These are phyloP conservation scores for Exobasidium cylindrosporum DNA, from an alignment of 1,284 basidiomycete genomes.

Conservation along the genomic window DNA sequence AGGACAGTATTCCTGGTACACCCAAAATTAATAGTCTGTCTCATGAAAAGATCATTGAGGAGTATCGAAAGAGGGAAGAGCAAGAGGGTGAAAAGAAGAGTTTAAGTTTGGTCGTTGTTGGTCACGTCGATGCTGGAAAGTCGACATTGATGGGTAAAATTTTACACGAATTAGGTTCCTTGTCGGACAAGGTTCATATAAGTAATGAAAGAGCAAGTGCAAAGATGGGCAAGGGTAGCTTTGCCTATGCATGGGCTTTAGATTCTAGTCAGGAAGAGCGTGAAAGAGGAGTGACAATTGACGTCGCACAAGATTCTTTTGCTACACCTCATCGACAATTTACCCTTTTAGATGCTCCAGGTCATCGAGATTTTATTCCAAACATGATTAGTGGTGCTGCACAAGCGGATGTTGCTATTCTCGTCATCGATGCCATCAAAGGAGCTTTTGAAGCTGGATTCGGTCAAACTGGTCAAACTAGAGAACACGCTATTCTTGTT, in stretches of 20 bases:
- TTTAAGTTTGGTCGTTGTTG: conserved; percentile 87
- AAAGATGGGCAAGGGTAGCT: conserved; percentile 87
- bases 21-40: conserved; percentile 68
- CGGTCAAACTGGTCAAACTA: conserved; percentile 88
- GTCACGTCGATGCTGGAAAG: conserved; percentile 98
- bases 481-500: conserved; percentile 89
- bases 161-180: conserved; percentile 81
- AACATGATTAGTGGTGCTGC: conserved; percentile 99
- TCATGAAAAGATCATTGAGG: conserved; percentile 78
- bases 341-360: conserved; percentile 91
- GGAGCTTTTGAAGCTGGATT: conserved; percentile 97
- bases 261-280: conserved; percentile 91
- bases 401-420: conserved; percentile 89
- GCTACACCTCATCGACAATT: conserved; percentile 74
- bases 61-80: conserved; percentile 65
- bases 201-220: conserved; percentile 87
- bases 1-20: conserved; percentile 52
- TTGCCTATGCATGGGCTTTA: conserved; percentile 96
- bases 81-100: conserved; percentile 65
- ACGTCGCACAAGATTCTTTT: conserved; percentile 83
- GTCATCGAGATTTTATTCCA: conserved; percentile 94
- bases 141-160: conserved; percentile 95
- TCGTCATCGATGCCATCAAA: conserved; percentile 86
- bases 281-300: conserved; percentile 90
- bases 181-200: conserved; percentile 78